Conservation (phyloP, 2,329 filamentous ascomycete genomes). For the Macrophomina pseudophaseolina region DNA sequence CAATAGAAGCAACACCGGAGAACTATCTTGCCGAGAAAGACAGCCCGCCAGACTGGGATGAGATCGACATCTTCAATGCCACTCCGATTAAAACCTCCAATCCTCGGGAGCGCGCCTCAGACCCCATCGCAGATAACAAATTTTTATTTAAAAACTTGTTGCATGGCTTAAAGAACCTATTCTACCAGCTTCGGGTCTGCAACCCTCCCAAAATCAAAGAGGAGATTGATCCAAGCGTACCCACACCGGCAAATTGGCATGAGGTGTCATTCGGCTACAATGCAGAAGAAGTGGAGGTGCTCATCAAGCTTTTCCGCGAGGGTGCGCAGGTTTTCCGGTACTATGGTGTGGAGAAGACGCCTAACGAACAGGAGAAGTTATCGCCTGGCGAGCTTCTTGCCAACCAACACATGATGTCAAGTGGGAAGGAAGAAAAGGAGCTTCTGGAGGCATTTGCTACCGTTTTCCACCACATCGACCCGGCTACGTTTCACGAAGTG, state of each 20-base stretch:
- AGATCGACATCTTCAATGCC: constrained; percentile 95
- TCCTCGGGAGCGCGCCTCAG: constrained; percentile 82
- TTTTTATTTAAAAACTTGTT: constrained; percentile 97
- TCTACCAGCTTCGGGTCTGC: constrained; percentile 91
- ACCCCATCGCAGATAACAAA: constrained; percentile 95
- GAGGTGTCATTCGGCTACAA: constrained; percentile 97
- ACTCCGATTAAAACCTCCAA: constrained; percentile 96
- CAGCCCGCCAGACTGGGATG: constrained; percentile 88
- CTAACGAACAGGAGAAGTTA: constrained; percentile 72
- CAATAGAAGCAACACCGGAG: constrained; percentile 68
- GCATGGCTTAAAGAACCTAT: constrained; percentile 93
- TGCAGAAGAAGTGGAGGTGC: constrained; percentile 93
- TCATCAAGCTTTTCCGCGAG: constrained; percentile 96
- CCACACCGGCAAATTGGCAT: constrained; percentile 84
- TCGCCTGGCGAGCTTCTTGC: constrained; percentile 91
- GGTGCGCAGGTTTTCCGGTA: constrained; percentile 96
- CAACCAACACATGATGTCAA: constrained; percentile 86
- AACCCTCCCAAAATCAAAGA: constrained; percentile 67
- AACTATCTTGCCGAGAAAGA: constrained; percentile 85
- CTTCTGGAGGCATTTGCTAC: constrained; percentile 96
- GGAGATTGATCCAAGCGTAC: constrained; percentile 72
- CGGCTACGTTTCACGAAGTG: constrained; percentile 97
- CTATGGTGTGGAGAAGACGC: constrained; percentile 85
- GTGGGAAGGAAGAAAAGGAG: constrained; percentile 95
- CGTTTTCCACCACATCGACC: constrained; percentile 97